Evolutionary conservation across 1,139 yeast genomes (phyloP), one percentile per base, ranked within the genome.

Genomic region (Blastobotrys elegans): DNA sequence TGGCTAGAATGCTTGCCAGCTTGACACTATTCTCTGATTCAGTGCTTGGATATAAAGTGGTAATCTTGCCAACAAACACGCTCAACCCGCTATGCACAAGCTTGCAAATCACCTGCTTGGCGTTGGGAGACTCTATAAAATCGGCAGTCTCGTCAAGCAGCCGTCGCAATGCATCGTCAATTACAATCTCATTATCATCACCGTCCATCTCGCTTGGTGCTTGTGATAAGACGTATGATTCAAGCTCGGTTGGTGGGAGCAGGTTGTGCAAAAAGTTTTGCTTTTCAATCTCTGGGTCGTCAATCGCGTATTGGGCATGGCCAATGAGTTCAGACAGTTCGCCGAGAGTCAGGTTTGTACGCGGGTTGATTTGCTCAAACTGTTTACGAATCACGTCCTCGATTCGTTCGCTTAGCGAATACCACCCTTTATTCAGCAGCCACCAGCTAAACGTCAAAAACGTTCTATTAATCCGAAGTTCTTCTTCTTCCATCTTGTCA

Each of bases 381-480:
- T 80, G 82, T 31, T 72, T 72, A 33, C 70, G 70, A 2, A 90
- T 94, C 4, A 78, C 71, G 1, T 66, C 64, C 59, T 79, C 79
- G 30, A 88, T 77, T 32, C 75, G 66, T 42, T 74, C 70, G 43
- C 79, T 74, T 45, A 84, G 68, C 43, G 73, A 71, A 33, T 71
- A 62, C 92, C 94, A 88, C 1, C 97, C 97, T 56, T 81, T 78
- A 65, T 92, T 89, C 50, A 92, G 72, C 44, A 92, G 68, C 96
- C 97, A 92, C 97, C 97, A 92, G 56, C 90, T 82, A 54, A 88
- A 77, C 1, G 95, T 84, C 50, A 92, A 73, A 63, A 86, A 92
- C 49, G 89, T 84, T 59, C 92, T 90, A 63, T 88, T 95, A 44
- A 83, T 77, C 34, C 57, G 53, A 41, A 61, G 57, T 26, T 56